Evolutionary conservation across 2,329 filamentous ascomycete genomes (phyloP).

Genomic region (Xylaria sp.): DNA sequence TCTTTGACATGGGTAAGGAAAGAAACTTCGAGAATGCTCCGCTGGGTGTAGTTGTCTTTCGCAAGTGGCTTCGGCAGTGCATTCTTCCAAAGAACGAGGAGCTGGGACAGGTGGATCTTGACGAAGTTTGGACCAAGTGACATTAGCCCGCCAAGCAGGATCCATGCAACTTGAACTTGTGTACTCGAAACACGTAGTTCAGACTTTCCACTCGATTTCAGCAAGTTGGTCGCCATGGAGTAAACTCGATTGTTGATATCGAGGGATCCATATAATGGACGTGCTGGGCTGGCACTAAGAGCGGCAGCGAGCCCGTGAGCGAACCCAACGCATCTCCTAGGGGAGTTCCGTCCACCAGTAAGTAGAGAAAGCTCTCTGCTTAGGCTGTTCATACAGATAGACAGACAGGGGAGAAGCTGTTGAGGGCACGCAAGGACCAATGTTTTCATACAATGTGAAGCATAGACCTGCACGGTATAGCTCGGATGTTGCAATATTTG

Average conservation of each 20-base stretch:
- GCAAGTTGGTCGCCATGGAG: slow-evolving; percentile 87
- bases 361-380: slow-evolving; percentile 85
- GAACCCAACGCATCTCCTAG: slow-evolving; percentile 86
- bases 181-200: slow-evolving; percentile 91
- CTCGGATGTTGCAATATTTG: slow-evolving; percentile 94
- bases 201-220: slow-evolving; percentile 92
- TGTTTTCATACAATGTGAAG: slow-evolving; percentile 84
- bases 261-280: slow-evolving; percentile 92
- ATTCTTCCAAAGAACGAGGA: slow-evolving; percentile 96
- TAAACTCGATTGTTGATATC: slow-evolving; percentile 94
- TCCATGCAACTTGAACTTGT: slow-evolving; percentile 98
- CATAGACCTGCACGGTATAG: slow-evolving; percentile 94
- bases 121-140: slow-evolving; percentile 97
- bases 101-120: slow-evolving; percentile 95
- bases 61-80: slow-evolving; percentile 93
- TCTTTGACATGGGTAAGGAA: slow-evolving; percentile 95
- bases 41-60: slow-evolving; percentile 86
- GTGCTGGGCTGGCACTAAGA: slow-evolving; percentile 86
- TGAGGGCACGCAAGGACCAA: slow-evolving; percentile 93
- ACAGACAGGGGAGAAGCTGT: slow-evolving; percentile 89
- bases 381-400: slow-evolving; percentile 96
- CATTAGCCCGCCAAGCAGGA: slow-evolving; percentile 95
- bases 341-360: slow-evolving; percentile 78
- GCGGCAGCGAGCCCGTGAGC: slow-evolving; percentile 92
- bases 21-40: slow-evolving; percentile 87